A percentile compares a stretch with the other conserved stretches of the same genome.
Conservation (phyloP, 345 rosid genomes). For the Murraya koenigii region DNA sequence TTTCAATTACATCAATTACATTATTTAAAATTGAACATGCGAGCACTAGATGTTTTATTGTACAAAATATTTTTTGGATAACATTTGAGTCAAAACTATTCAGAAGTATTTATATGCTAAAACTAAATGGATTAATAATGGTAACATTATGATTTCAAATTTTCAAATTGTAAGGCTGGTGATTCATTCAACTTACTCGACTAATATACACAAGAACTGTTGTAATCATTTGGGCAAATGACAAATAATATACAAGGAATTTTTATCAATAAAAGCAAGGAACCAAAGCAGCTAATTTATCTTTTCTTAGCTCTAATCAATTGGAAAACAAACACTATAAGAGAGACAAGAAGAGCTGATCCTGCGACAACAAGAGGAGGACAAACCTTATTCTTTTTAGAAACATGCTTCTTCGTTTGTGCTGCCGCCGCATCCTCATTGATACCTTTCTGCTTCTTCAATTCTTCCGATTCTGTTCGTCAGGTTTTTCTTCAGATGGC, state of each 20-base stretch:
- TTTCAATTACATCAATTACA: no score
- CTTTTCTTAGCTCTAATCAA: slow-evolving; percentile 47
- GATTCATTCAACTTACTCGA: not conserved
- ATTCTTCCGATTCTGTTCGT: slow-evolving; percentile 10
- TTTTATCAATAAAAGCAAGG: not conserved
- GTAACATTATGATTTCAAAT: not conserved
- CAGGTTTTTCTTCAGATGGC: not conserved
- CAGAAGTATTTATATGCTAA: no score
- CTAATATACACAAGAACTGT: no score
- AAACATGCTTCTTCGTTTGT: not conserved
- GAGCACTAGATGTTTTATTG: no score
- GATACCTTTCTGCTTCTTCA: slow-evolving; percentile 18
- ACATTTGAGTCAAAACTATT: no score
- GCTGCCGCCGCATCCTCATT: slow-evolving; percentile 3
- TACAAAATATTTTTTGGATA: no score
- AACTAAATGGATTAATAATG: not conserved
- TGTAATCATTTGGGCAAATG: not conserved
- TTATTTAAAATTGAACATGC: no score
- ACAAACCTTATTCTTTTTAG: slow-evolving; percentile 22
- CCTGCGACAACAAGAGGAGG: slow-evolving; percentile 45
- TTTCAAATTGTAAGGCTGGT: not conserved
- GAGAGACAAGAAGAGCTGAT: slow-evolving; percentile 52
- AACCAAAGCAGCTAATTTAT: not conserved
- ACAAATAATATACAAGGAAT: not conserved
- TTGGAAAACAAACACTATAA: slow-evolving; percentile 49